Evolutionary conservation across 129 eudicot species (phyloP).

Genomic region (Saussurea involucrata): DNA sequence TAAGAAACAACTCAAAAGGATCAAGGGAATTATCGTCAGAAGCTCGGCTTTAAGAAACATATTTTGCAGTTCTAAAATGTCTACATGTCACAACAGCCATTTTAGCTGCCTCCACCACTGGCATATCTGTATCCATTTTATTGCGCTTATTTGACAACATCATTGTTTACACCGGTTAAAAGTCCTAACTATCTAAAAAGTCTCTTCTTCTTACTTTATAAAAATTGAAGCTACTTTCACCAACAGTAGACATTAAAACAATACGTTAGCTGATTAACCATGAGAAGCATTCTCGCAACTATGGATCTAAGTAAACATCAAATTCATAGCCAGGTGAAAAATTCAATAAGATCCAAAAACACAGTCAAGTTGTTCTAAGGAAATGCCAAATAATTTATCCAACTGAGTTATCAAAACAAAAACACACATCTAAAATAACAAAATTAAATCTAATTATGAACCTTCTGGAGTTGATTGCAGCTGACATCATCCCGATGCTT

Average conservation of each 20-base stretch:
- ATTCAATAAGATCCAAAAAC: slow-evolving; percentile 18
- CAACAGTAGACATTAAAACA: slow-evolving; percentile 8
- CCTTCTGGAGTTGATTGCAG: slow-evolving; percentile 94
- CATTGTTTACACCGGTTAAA: slow-evolving; percentile 11
- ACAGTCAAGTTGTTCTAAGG: slow-evolving; percentile 13
- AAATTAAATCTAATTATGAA: slow-evolving; percentile 19
- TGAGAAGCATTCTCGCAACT: background rate
- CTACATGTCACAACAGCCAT: slow-evolving; percentile 3
- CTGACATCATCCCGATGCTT: slow-evolving; percentile 66
- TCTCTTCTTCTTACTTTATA: background rate
- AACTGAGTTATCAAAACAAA: slow-evolving; percentile 3
- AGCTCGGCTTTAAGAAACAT: background rate
- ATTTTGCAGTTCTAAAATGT: slow-evolving; percentile 6
- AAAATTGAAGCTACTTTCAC: slow-evolving; percentile 2
- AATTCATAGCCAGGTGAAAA: background rate
- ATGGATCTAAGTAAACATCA: background rate
- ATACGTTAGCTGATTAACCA: background rate
- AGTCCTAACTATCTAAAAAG: slow-evolving; percentile 1
- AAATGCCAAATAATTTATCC: slow-evolving; percentile 1
- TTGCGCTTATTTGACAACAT: background rate
- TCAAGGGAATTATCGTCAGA: background rate
- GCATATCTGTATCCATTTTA: background rate
- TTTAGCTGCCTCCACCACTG: background rate
- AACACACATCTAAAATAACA: background rate
- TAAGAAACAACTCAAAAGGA: background rate